A percentile compares a stretch with the other conserved stretches of the same genome.
Conservation (phyloP, 345 rosid genomes). For the Odontarrhena argentea region DNA sequence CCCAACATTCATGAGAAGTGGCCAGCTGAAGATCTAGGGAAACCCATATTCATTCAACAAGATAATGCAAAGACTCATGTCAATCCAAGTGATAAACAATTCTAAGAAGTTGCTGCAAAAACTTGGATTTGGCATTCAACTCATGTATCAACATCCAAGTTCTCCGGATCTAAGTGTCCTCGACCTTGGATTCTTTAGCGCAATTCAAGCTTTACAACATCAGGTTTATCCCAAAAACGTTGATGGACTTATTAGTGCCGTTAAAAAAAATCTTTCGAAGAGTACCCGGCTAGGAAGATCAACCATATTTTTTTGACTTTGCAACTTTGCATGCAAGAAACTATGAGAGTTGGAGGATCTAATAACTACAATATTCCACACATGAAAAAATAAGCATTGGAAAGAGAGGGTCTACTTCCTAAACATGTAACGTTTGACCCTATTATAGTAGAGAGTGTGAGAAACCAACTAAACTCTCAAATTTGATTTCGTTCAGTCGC, state of each 20-base stretch:
- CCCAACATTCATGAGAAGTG: too few relatives aligned
- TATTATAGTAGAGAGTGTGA: background rate
- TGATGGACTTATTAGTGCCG: background rate
- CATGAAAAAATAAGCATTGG: background rate
- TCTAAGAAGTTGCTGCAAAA: background rate
- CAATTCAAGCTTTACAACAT: background rate
- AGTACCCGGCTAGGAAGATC: background rate
- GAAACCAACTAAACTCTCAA: background rate
- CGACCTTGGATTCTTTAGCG: slow-evolving; percentile 30
- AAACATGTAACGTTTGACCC: background rate
- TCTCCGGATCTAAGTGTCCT: background rate
- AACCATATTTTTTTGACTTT: slow-evolving; percentile 19
- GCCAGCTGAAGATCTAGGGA: too few relatives aligned
- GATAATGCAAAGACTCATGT: too few relatives aligned
- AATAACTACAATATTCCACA: slow-evolving; percentile 18
- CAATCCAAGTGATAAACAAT: background rate
- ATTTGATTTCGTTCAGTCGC: background rate
- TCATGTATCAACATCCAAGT: slow-evolving; percentile 15
- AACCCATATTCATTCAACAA: too few relatives aligned
- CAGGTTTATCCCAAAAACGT: background rate
- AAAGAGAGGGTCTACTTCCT: background rate
- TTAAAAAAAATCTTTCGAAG: background rate
- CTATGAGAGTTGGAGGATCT: background rate
- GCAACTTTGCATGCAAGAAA: slow-evolving; percentile 20
- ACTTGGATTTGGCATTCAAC: slow-evolving; percentile 14